Percentiles rank a stretch among this genome's conserved stretches.
Evolutionary conservation across 352 stramenopile species (phyloP).

Genomic region (Phytophthora nicotianae): DNA sequence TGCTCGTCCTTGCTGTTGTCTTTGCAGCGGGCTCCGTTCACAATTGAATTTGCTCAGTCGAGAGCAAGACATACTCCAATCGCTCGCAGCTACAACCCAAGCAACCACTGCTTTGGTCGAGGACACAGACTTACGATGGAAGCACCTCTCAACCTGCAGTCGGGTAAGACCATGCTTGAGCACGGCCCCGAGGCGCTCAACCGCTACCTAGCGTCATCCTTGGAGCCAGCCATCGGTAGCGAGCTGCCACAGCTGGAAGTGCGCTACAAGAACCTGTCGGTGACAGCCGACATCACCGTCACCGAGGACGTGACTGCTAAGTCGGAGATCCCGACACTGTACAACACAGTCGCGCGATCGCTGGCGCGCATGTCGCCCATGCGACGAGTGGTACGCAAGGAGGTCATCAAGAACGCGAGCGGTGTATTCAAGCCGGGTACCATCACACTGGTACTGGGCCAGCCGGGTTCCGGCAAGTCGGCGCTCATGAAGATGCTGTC

Average conservation of each 20-base stretch:
- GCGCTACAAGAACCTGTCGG: neutral
- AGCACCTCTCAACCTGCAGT: neutral
- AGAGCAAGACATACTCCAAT: neutral
- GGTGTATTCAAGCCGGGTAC: neutral
- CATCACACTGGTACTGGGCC: neutral
- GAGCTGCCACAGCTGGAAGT: neutral
- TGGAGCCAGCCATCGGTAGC: neutral
- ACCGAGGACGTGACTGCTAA: neutral
- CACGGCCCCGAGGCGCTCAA: neutral
- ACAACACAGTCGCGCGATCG: neutral
- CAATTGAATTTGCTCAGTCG: neutral
- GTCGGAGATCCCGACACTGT: neutral
- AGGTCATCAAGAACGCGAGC: conserved; percentile 1
- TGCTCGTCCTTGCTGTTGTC: neutral
- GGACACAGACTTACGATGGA: neutral
- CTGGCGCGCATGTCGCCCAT: neutral
- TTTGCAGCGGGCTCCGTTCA: neutral
- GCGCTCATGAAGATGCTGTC: neutral
- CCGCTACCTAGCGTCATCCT: neutral
- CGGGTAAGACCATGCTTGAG: neutral
- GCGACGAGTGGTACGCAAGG: neutral
- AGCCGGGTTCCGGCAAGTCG: neutral
- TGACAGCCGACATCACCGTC: neutral
- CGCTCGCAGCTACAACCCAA: neutral
- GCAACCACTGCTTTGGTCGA: neutral